These are phyloP conservation scores for Monosporozyma unispora DNA, from an alignment of 805 yeast species.

Conservation along the genomic window DNA sequence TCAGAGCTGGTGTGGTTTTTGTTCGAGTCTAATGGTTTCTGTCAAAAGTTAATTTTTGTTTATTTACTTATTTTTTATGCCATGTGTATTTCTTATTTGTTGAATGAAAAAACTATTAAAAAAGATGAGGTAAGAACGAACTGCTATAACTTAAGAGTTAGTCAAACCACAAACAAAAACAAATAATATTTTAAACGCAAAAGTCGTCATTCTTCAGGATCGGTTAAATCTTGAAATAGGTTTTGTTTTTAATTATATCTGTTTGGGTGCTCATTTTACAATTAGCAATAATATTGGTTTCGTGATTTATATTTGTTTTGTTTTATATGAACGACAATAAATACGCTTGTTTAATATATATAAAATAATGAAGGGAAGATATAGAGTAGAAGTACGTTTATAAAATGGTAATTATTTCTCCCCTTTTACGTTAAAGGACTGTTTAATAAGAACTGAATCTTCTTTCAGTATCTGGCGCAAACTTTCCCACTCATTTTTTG, in stretches of 20 bases:
- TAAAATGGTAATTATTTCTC: neutral
- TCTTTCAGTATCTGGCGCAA: conserved; percentile 27
- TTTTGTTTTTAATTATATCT: too few relatives aligned
- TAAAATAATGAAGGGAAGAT: neutral
- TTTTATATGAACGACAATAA: neutral
- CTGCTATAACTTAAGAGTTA: neutral
- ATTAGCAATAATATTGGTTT: neutral
- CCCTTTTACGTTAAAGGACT: neutral
- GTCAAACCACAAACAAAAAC: neutral
- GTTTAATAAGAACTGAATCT: conserved; percentile 14
- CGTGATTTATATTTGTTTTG: neutral
- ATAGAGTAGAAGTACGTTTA: neutral
- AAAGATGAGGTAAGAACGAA: neutral
- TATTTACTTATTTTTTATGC: neutral
- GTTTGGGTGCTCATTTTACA: too few relatives aligned
- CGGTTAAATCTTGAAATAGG: too few relatives aligned
- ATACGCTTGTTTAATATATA: neutral
- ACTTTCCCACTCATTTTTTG: conserved; percentile 26
- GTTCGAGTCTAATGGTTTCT: neutral
- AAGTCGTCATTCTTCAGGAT: too few relatives aligned
- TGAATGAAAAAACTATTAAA: neutral
- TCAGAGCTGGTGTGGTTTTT: neutral
- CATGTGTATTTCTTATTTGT: neutral
- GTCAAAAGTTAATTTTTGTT: neutral
- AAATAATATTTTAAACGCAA: too few relatives aligned